Evolutionary conservation across 2,329 filamentous ascomycete genomes (phyloP), one percentile per base, ranked within the genome.

Genomic region (Aschersonia sp.): DNA sequence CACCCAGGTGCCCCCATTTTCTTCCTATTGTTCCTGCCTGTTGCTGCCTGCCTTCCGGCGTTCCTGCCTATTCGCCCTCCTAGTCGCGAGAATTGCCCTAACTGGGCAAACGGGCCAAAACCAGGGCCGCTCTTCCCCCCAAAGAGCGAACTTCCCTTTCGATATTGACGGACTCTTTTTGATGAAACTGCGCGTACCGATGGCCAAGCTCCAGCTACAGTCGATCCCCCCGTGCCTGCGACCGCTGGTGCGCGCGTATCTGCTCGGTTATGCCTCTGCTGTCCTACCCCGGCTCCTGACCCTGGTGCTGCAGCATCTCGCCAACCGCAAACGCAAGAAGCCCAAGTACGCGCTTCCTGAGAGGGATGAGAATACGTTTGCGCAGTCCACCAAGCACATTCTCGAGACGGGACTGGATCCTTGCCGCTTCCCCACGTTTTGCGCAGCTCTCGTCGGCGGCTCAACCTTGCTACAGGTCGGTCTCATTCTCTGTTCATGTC

Each of bases 371-470:
- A 50, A 55, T 14, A 55, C 59, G 11, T 65, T 69, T 47, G 49
- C 58, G 12, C 58, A 55, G 11, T 61, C 63, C 43, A 57, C 57
- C 5, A 51, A 56, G n/a, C 54, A 58, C 35, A 71, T 78, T 49
- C 57, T 81, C 35, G 63, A 62, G 41, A 68, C 68, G 6, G 76
- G 75, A 3, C 61, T 81, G 12, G 73, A 76, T 43, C 63, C 66
- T 48, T 71, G 72, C 50, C 68, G 77, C 7, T 82, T 82, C 55
- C 76, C 79, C 42, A 68, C 76, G 4, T 82, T 82, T 57, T 82
- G 78, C 58, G 78, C 77, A 6, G 66, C 70, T 6, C 62, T 82
- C 8, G 72, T 77, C 40, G 79, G 78, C 35, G 77, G 78, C 40
- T 74, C 72, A 52, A 78, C 76, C 30, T 58, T 81, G n/a, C 58